Evolutionary conservation across 768 basidiomycete species (phyloP), one percentile per base, ranked within the genome.

Genomic region (Lactarius deliciosus): DNA sequence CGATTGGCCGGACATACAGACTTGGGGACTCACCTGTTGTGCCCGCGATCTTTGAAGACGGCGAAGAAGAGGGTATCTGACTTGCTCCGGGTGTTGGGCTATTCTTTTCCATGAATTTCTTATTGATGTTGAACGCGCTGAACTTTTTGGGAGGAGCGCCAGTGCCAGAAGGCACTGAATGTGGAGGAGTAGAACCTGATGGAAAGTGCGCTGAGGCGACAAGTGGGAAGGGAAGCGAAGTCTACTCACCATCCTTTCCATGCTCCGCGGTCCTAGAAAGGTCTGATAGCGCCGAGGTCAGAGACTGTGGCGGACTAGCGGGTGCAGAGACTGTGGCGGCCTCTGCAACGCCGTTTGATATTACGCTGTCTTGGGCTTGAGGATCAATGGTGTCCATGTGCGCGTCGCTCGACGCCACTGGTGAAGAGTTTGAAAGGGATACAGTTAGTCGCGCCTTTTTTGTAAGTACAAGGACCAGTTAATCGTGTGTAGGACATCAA

Each of bases 81-180:
- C 80, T 73, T 30, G 85, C 75, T 57, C 80, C 77, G 30, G 86
- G 81, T 50, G 86, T 79, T 53, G 87, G 76, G 7, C 86, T 86
- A 63, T 89, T 90, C 83, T 96, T 96, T 80, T 94, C 91, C 53
- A 98, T 81, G 77, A 98, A 98, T 77, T 92, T 94, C 86, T 95
- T 96, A 81, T 93, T 96, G 77, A 98, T 93, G 75, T 94, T 94
- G 69, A 94, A 86, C 34, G 93, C 86, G 74, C 81, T 92, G 77
- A 95, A 96, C 73, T 90, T 88, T 82, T 98, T 98, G 36, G 85
- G 84, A 69, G 86, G 88, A 2, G 84, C 83, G 61, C 72, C 71
- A 64, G 72, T 73, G 25, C 74, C 60, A 28, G 70, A 69, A 3
- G 71, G 64, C 1, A 64, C 64, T 59, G 64, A 43, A 10, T 66